These are phyloP conservation scores for Coriolopsis trogii DNA, from an alignment of 1,284 basidiomycete species.

Conservation along the genomic window DNA sequence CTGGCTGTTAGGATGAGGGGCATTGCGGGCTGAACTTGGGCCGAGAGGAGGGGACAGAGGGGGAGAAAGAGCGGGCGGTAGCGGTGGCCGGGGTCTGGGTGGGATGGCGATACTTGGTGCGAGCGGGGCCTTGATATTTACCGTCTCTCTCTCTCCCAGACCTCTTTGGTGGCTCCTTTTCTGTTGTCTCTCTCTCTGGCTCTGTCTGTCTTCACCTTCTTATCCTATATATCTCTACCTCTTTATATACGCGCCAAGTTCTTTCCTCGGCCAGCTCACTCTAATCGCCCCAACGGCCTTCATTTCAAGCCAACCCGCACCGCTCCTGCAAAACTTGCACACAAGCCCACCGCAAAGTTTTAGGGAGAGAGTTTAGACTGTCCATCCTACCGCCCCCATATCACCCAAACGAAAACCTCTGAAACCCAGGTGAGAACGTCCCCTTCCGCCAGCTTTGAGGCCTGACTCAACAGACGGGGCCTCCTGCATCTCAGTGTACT, in stretches of 20 bases:
- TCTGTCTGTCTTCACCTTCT: slow-evolving; percentile 38
- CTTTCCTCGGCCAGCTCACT: slow-evolving; percentile 28
- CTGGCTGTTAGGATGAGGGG: no score
- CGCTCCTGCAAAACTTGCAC: slow-evolving; percentile 24
- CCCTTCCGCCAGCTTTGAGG: not conserved
- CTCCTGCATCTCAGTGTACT: slow-evolving; percentile 25
- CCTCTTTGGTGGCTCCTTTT: slow-evolving; percentile 36
- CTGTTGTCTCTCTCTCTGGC: slow-evolving; percentile 35
- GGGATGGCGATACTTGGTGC: slow-evolving; percentile 25
- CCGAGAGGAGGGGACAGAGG: no score
- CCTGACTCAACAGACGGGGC: slow-evolving; percentile 2
- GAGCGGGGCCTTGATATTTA: slow-evolving; percentile 21
- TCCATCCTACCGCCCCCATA: slow-evolving; percentile 26
- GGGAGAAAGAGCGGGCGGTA: slow-evolving; percentile 7
- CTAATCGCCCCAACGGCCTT: slow-evolving; percentile 35
- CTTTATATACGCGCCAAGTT: slow-evolving; percentile 36
- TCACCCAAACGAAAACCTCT: slow-evolving; percentile 14
- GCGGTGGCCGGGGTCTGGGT: slow-evolving; percentile 26
- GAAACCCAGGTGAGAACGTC: slow-evolving; percentile 4
- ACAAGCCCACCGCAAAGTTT: slow-evolving; percentile 23
- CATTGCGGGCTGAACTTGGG: slow-evolving; percentile 1
- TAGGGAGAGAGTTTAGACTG: slow-evolving; percentile 36
- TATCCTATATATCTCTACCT: slow-evolving; percentile 41
- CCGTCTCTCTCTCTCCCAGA: slow-evolving; percentile 31
- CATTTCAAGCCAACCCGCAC: slow-evolving; percentile 23